phyloP scores from a whole-genome alignment of 345 rosid genomes.

The Firmiana major region DNA sequence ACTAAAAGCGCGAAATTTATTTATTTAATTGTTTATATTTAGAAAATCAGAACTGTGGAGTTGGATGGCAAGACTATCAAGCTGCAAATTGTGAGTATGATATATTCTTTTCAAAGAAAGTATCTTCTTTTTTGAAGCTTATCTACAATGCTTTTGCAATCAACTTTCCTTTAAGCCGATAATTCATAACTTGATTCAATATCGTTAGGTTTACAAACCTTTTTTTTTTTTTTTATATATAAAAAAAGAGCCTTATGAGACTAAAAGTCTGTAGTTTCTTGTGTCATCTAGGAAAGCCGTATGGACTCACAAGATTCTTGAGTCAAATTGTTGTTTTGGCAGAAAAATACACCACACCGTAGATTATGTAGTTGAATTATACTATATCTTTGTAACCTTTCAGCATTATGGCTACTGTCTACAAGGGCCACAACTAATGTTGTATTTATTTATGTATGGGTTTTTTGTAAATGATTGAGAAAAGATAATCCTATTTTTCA shows the following conservation, averaged over 20 bases:
- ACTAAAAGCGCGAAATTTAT: neutral
- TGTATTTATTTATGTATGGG: neutral
- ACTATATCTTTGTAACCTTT: neutral
- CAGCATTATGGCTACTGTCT: neutral
- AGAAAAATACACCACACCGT: neutral
- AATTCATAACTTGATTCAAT: neutral
- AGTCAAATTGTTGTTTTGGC: neutral
- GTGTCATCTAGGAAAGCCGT: neutral
- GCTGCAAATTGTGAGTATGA: conserved; percentile 62
- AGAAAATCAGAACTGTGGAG: conserved; percentile 85
- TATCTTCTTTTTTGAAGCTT: neutral
- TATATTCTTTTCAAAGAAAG: neutral
- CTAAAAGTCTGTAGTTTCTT: neutral
- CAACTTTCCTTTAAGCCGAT: neutral
- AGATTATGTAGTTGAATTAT: neutral
- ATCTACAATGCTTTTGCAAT: neutral
- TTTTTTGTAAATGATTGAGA: neutral
- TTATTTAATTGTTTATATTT: neutral
- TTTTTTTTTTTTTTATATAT: too few relatives aligned
- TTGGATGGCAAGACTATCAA: conserved; percentile 74
- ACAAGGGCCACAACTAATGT: neutral
- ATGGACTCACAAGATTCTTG: neutral
- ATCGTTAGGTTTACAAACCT: neutral
- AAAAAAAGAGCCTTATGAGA: too few relatives aligned
- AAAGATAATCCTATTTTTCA: neutral